phyloP scores from a whole-genome alignment of 2,329 filamentous ascomycete genomes.

The Cladophialophora exuberans region DNA sequence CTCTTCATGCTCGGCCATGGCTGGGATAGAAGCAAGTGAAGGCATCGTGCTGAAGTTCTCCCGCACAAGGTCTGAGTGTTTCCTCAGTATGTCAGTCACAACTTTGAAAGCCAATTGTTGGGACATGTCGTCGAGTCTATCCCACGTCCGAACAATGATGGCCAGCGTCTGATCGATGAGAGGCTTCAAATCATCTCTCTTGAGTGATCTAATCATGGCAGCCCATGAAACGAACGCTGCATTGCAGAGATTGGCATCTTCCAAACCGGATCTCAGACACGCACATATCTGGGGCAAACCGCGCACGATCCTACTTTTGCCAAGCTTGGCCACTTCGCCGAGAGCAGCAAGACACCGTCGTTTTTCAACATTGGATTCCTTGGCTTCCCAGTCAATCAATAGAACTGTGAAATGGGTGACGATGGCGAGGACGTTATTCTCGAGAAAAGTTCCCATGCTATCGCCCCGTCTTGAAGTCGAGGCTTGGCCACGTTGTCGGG shows the following conservation, averaged over 20 bases:
- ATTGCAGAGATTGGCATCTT: slow-evolving; percentile 73
- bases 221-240: slow-evolving; percentile 84
- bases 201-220: slow-evolving; percentile 73
- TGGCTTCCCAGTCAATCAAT: slow-evolving; percentile 69
- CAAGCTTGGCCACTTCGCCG: slow-evolving; percentile 81
- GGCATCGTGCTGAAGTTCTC: slow-evolving; percentile 76
- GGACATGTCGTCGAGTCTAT: slow-evolving; percentile 63
- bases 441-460: slow-evolving; percentile 73
- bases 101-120: slow-evolving; percentile 64
- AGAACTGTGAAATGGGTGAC: slow-evolving; percentile 79
- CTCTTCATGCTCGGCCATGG: slow-evolving; percentile 68
- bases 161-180: slow-evolving; percentile 89
- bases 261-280: slow-evolving; percentile 84
- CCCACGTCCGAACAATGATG: slow-evolving; percentile 82
- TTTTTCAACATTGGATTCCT: slow-evolving; percentile 68
- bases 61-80: slow-evolving; percentile 63
- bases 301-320: slow-evolving; percentile 71
- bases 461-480: slow-evolving; percentile 56
- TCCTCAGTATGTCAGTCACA: slow-evolving; percentile 67
- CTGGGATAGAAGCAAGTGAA: slow-evolving; percentile 71
- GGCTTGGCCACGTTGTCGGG: slow-evolving; percentile 49
- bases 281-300: slow-evolving; percentile 88
- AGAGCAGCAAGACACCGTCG: slow-evolving; percentile 78
- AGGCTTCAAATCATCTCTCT: slow-evolving; percentile 75
- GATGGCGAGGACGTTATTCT: slow-evolving; percentile 81